Evolutionary conservation across 2,329 filamentous ascomycete genomes (phyloP).

Genomic region (Madurella fahalii): DNA sequence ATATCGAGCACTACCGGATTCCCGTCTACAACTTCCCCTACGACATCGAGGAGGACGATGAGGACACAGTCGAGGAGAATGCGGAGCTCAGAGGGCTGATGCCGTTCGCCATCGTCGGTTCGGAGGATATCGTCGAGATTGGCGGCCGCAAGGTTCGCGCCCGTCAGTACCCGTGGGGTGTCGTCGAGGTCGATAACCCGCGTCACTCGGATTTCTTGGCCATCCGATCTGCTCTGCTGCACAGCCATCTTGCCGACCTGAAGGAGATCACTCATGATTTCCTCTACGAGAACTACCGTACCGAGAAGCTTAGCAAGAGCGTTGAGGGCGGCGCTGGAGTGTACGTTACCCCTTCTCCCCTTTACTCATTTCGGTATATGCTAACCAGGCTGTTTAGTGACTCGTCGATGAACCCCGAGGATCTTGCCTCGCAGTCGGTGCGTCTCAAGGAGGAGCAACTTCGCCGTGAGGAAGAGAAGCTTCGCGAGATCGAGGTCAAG

Average conservation of each 20-base stretch:
- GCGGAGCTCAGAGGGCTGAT: constrained; percentile 95
- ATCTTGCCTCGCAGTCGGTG: constrained; percentile 93
- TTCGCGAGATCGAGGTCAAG: constrained; percentile 98
- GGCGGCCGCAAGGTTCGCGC: constrained; percentile 88
- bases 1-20: constrained; percentile 99
- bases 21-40: constrained; percentile 99
- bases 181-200: constrained; percentile 98
- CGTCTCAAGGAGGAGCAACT: constrained; percentile 99
- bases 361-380: not conserved
- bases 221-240: constrained; percentile 90
- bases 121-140: constrained; percentile 91
- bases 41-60: constrained; percentile 98
- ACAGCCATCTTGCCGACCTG: constrained; percentile 95
- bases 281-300: constrained; percentile 99
- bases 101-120: constrained; percentile 98
- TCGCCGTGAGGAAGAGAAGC: constrained; percentile 98
- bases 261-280: constrained; percentile 99
- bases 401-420: constrained; percentile 95
- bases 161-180: constrained; percentile 97
- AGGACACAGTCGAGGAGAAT: constrained; percentile 99
- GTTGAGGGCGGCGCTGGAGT: constrained; percentile 84
- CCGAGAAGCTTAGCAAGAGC: constrained; percentile 99
- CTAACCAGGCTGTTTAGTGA: constrained; percentile 49
- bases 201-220: constrained; percentile 98
- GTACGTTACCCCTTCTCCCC: constrained; percentile 56